A percentile compares a stretch with the other conserved stretches of the same genome.
phyloP scores from a whole-genome alignment of 2,329 filamentous ascomycete species.

The Fusarium nodosum region DNA sequence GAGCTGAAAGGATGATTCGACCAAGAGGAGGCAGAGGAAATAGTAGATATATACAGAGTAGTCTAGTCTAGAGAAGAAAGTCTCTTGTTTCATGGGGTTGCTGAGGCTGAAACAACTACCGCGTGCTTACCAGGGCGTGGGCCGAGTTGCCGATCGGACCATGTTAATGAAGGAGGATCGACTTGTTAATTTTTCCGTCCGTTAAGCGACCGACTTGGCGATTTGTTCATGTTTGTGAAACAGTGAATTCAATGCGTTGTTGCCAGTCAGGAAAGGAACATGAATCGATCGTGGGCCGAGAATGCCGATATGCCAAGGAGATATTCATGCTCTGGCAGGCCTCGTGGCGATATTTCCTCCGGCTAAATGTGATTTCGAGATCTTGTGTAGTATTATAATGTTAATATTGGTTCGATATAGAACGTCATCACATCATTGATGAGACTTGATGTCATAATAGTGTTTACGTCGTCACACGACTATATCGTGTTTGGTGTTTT shows the following conservation, averaged over 20 bases:
- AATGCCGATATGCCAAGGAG: constrained; percentile 10
- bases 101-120: constrained; percentile 42
- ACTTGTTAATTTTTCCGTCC: constrained; percentile 44
- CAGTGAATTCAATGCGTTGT: constrained; percentile 13
- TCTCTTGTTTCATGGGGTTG: constrained; percentile 27
- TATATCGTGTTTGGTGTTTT: constrained; percentile 2
- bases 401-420: background rate
- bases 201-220: constrained; percentile 24
- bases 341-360: background rate
- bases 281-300: constrained; percentile 14
- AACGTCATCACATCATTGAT: background rate
- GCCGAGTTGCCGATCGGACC: constrained; percentile 25
- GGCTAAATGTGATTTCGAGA: constrained; percentile 6
- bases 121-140: constrained; percentile 19
- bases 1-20: constrained; percentile 8
- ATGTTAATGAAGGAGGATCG: constrained; percentile 42
- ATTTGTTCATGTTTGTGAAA: constrained; percentile 27
- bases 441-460: background rate
- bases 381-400: background rate
- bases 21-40: background rate
- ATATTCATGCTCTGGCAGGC: constrained; percentile 12
- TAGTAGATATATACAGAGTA: constrained; percentile 19
- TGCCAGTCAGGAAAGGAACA: constrained; percentile 1
- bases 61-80: background rate
- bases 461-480: background rate